Conservation (phyloP, 164 flowering plant genomes). For the Sedum album region DNA sequence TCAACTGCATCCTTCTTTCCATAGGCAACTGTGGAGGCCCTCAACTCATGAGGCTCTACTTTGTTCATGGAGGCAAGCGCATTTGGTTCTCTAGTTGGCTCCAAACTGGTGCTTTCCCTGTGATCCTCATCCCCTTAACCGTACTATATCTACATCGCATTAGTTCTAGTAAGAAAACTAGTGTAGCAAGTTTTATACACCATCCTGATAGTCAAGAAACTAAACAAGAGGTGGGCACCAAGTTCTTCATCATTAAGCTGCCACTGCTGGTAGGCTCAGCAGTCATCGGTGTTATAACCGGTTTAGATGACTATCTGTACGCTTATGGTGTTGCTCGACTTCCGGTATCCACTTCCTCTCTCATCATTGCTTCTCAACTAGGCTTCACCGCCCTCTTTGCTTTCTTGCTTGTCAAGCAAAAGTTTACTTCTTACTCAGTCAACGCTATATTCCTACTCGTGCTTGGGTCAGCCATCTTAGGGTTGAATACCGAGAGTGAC, state of each 20-base stretch:
- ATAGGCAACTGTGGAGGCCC: conserved; percentile 51
- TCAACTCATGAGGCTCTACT: conserved; percentile 46
- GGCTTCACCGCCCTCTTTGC: conserved; percentile 49
- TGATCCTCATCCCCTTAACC: conserved; percentile 36
- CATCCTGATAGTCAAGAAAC: background rate
- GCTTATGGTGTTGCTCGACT: conserved; percentile 34
- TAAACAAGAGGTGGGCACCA: background rate
- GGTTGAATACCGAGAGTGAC: conserved; percentile 24
- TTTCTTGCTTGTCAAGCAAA: conserved; percentile 36
- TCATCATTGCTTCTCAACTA: conserved; percentile 40
- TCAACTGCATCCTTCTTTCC: conserved; percentile 25
- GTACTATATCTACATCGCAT: conserved; percentile 19
- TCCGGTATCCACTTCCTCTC: conserved; percentile 48
- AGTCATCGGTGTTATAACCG: conserved; percentile 34
- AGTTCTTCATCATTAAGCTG: conserved; percentile 19
- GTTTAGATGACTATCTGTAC: conserved; percentile 41
- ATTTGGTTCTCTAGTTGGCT: conserved; percentile 48
- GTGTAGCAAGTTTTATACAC: background rate
- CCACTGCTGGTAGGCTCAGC: conserved; percentile 23
- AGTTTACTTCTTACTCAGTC: conserved; percentile 35
- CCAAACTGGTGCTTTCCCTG: conserved; percentile 45
- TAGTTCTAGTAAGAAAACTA: background rate
- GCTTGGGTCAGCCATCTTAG: conserved; percentile 36
- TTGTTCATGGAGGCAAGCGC: conserved; percentile 47
- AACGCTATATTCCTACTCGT: conserved; percentile 42